Evolutionary conservation across 768 basidiomycete genomes (phyloP).

Genomic region (Rossbeevera mucosa): DNA sequence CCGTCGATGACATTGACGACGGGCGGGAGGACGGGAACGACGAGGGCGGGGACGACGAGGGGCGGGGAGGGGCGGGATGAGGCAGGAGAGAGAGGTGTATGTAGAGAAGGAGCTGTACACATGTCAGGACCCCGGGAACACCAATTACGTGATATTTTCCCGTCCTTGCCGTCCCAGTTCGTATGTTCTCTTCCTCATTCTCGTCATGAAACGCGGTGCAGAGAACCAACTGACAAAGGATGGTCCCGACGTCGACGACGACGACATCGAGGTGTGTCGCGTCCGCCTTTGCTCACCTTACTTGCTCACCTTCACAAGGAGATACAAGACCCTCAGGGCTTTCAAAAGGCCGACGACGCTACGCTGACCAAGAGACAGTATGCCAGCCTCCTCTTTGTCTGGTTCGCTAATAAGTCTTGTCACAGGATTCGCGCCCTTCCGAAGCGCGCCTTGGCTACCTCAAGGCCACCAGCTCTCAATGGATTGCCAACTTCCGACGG

Average conservation of each 20-base stretch:
- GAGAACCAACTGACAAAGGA: constrained; percentile 68
- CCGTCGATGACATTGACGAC: constrained; percentile 45
- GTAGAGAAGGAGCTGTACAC: too few species aligned
- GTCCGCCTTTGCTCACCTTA: not conserved
- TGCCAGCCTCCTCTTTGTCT: constrained; percentile 19
- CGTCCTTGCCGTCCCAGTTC: constrained; percentile 3
- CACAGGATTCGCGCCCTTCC: constrained; percentile 64
- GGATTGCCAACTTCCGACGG: constrained; percentile 18
- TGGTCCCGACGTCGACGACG: constrained; percentile 34
- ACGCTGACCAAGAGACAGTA: constrained; percentile 55
- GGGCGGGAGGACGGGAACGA: constrained; percentile 8
- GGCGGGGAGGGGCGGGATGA: not conserved
- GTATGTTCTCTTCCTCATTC: not conserved
- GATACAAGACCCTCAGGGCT: constrained; percentile 37
- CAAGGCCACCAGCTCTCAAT: constrained; percentile 21
- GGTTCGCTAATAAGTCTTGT: constrained; percentile 6
- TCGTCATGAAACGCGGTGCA: constrained; percentile 68
- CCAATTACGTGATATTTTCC: constrained; percentile 21
- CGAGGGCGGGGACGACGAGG: constrained; percentile 2
- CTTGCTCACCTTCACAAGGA: constrained; percentile 34
- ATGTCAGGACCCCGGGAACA: constrained; percentile 14
- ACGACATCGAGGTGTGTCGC: constrained; percentile 30
- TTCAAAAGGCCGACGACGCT: constrained; percentile 58
- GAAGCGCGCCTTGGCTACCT: constrained; percentile 36
- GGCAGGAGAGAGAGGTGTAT: too few species aligned